A percentile compares a stretch with the other conserved stretches of the same genome.
These are phyloP conservation scores for Trichocladium antarcticum DNA, from an alignment of 495 filamentous ascomycete species.

Conservation along the genomic window DNA sequence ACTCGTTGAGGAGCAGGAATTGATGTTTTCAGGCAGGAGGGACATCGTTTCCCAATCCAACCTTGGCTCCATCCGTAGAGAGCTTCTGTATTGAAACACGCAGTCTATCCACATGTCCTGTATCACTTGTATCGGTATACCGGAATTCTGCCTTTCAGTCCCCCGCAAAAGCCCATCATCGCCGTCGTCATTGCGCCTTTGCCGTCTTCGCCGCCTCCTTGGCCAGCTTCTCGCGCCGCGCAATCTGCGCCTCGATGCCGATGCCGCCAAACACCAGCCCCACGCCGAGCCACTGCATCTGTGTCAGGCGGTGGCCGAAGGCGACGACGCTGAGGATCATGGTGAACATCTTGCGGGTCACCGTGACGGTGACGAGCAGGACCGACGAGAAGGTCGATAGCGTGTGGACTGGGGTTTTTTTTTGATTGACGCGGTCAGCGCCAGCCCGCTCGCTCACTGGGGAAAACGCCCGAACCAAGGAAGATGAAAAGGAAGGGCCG, in stretches of 20 bases:
- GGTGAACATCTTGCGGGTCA: constrained; percentile 96
- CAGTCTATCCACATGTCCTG: no score
- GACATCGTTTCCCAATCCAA: no score
- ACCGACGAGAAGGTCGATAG: constrained; percentile 82
- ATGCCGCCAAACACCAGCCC: constrained; percentile 89
- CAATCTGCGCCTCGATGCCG: constrained; percentile 76
- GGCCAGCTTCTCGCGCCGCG: constrained; percentile 68
- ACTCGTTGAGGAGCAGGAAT: no score
- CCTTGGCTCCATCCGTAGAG: no score
- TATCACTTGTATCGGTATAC: no score
- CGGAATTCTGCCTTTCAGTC: no score
- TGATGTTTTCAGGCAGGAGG: no score
- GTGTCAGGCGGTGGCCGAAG: constrained; percentile 77
- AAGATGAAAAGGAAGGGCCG: not conserved
- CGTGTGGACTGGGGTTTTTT: constrained; percentile 56
- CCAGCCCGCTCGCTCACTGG: no score
- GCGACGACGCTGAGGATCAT: constrained; percentile 93
- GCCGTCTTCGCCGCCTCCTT: constrained; percentile 58
- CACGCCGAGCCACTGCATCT: constrained; percentile 84
- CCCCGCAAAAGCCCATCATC: no score
- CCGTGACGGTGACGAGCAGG: constrained; percentile 89
- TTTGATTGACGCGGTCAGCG: not conserved
- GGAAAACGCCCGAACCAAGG: not conserved
- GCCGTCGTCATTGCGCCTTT: constrained; percentile 28
- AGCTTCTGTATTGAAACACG: no score